phyloP scores from a whole-genome alignment of 1,139 yeast species.

The Hansenula sp. region DNA sequence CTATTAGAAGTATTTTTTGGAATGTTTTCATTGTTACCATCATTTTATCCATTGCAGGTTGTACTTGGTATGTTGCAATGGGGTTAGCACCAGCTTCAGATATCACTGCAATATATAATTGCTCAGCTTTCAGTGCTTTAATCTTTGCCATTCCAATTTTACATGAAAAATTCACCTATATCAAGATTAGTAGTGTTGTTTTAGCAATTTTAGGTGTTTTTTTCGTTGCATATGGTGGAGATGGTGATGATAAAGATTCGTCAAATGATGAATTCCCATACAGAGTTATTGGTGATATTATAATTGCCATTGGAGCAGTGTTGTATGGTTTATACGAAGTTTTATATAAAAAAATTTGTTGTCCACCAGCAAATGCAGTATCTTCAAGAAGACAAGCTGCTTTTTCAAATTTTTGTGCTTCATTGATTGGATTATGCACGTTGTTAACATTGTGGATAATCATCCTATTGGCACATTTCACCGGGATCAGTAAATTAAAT shows the following conservation, averaged over 20 bases:
- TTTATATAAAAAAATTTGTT: conserved; percentile 67
- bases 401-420: conserved; percentile 53
- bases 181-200: conserved; percentile 65
- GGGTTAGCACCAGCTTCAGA: conserved; percentile 79
- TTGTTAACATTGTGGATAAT: conserved; percentile 44
- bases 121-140: conserved; percentile 86
- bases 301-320: conserved; percentile 76
- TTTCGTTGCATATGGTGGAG: conserved; percentile 73
- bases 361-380: conserved; percentile 61
- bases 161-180: conserved; percentile 59
- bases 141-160: conserved; percentile 78
- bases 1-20: conserved; percentile 44
- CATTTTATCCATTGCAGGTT: conserved; percentile 72
- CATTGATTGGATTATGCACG: conserved; percentile 59
- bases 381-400: conserved; percentile 55
- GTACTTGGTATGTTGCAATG: conserved; percentile 86
- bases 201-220: conserved; percentile 75
- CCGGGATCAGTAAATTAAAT: conserved; percentile 57
- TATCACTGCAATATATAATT: conserved; percentile 86
- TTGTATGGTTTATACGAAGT: conserved; percentile 86
- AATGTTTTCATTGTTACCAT: conserved; percentile 45
- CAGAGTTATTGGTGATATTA: conserved; percentile 65
- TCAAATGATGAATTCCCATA: conserved; percentile 43
- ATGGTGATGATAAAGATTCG: conserved; percentile 20
- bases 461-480: conserved; percentile 46